Base-by-base conservation (phyloP, 768 basidiomycete genomes). In the Macrolepiota albuminosa region DNA sequence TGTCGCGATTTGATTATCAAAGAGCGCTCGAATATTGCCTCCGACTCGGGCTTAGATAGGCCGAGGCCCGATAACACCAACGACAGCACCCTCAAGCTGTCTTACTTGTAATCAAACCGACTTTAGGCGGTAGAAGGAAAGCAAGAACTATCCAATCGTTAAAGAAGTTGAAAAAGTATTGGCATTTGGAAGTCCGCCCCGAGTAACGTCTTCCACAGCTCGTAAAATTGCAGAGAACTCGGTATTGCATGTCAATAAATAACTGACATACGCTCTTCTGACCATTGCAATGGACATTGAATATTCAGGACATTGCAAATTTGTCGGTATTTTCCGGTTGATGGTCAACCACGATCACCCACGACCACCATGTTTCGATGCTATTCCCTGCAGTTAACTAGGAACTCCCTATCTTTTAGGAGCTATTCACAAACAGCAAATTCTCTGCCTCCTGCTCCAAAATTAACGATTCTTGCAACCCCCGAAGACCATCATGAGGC, bases 401-500 rank as follows among this genome's bases (percentile, higher is more conserved):
- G 13, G 21, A 50, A 33, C 6, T 14, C n/a, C n/a, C 45, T 34
- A 54, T 13, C n/a, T 45, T 3, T 39, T 5, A 64, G 60, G 34
- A 57, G 9, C 29, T 61, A 62, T 36, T 61, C 63, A 10, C 63
- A 61, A 46, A 54, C n/a, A 31, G 56, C 56, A 36, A 43, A 52
- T 26, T 54, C 61, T 21, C 68, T 81, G 26, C 79, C 80, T 6
- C 63, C 53, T 2, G 81, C 85, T 45, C 86, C 86, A 1, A 57
- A 65, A 51, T 40, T 83, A 46, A 36, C 54, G 39, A 59, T 62
- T 33, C 66, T 82, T 34, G 61, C 72, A 54, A 72, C 78, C 0
- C 65, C 77, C 2, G 71, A 76, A 56, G 81, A 85, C 48, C 75
- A 68, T 13, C 68, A 72, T 6, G 69, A 75, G 56, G 89, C 87